Conservation (phyloP, 169 alveolate species). For the Cryptosporidium baileyi region DNA sequence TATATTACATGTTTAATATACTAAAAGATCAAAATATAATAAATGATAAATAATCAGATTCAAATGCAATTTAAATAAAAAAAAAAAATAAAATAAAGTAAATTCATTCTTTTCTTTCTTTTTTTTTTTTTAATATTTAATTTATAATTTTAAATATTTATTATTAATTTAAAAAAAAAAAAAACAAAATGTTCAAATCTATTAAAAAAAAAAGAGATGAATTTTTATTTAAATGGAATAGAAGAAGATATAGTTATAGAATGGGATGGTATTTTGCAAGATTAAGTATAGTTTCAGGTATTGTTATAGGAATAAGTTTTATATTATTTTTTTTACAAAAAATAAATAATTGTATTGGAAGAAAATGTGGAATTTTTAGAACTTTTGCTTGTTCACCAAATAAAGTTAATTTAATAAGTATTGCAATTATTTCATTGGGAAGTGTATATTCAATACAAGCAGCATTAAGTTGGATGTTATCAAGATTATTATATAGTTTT, state of each 20-base stretch:
- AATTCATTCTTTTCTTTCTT: no score
- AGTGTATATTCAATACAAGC: constrained; percentile 43
- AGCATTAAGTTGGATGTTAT: constrained; percentile 42
- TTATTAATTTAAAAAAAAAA: neutral
- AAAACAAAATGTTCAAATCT: neutral
- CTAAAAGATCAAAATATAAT: neutral
- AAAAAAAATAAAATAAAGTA: no score
- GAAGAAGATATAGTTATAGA: constrained; percentile 63
- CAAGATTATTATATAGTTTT: constrained; percentile 40
- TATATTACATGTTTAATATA: no score
- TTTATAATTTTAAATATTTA: no score
- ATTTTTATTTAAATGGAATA: constrained; percentile 48
- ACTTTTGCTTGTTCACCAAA: constrained; percentile 48
- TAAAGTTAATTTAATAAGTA: neutral
- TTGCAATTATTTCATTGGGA: constrained; percentile 43
- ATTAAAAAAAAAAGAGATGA: constrained; percentile 56
- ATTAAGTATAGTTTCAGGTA: constrained; percentile 18
- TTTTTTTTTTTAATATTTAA: no score
- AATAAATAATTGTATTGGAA: constrained; percentile 7
- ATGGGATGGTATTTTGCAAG: constrained; percentile 64
- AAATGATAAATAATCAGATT: neutral
- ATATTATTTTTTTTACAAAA: constrained; percentile 26
- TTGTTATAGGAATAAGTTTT: constrained; percentile 17
- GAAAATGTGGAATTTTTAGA: constrained; percentile 36
- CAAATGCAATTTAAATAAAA: neutral